Evolutionary conservation across 78 protist species (phyloP).

Genomic region (Goniomonas avonlea): DNA sequence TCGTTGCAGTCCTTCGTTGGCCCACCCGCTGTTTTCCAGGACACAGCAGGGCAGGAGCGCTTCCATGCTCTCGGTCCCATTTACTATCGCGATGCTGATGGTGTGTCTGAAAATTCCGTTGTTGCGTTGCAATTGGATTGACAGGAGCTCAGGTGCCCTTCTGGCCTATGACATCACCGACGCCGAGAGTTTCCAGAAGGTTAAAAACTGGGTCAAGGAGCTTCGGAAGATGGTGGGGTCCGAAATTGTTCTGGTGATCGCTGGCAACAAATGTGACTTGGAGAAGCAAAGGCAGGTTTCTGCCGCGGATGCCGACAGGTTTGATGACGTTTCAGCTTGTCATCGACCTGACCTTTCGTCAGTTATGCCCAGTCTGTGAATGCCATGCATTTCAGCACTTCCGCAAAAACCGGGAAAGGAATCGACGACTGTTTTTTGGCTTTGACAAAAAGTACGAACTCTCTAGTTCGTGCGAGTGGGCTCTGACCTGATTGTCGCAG

Average conservation of each 20-base stretch:
- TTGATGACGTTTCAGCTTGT: no score
- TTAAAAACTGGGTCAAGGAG: constrained; percentile 82
- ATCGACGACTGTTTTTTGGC: no score
- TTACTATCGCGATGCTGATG: constrained; percentile 88
- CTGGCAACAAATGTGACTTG: constrained; percentile 51
- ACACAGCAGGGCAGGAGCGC: constrained; percentile 72
- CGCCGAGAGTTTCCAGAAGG: not conserved
- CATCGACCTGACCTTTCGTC: no score
- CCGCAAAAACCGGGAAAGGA: no score
- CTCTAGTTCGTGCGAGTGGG: no score
- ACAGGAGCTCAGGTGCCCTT: constrained; percentile 51
- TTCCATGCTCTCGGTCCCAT: constrained; percentile 88
- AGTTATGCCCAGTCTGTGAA: no score
- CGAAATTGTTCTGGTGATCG: constrained; percentile 63
- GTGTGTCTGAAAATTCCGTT: constrained; percentile 10
- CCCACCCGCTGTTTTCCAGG: constrained; percentile 9
- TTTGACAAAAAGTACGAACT: no score
- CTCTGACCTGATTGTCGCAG: no score
- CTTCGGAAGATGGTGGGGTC: constrained; percentile 71
- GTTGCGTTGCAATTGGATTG: not conserved
- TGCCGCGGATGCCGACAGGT: no score
- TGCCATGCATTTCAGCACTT: no score
- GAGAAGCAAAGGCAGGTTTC: constrained; percentile 57
- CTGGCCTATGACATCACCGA: constrained; percentile 88
- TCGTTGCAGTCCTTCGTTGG: constrained; percentile 20